Evolutionary conservation across 2,329 filamentous ascomycete species (phyloP).

Genomic region (Aschersonia sp.): DNA sequence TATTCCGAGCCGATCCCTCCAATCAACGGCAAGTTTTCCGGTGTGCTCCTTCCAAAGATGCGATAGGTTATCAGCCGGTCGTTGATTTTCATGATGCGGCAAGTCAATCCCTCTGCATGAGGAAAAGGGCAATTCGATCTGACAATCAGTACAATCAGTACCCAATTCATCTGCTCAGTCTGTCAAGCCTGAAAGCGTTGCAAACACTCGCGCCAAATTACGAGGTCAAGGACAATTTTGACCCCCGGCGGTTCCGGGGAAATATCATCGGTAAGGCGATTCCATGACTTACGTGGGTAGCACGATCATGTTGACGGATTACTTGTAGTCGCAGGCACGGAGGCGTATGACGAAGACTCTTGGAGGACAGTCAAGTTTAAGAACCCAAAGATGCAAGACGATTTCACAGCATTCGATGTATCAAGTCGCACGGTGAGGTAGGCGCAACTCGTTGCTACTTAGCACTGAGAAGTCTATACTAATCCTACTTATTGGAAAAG

Average conservation of each 20-base stretch:
- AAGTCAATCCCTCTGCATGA: constrained; percentile 15
- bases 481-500: constrained; percentile 12
- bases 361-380: constrained; percentile 50
- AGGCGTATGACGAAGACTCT: constrained; percentile 53
- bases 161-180: constrained; percentile 52
- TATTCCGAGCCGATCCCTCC: constrained; percentile 53
- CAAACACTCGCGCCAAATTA: constrained; percentile 39
- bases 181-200: constrained; percentile 48
- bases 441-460: constrained; percentile 6
- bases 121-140: background rate
- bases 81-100: constrained; percentile 59
- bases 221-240: constrained; percentile 33
- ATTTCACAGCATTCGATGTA: constrained; percentile 29
- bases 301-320: constrained; percentile 1
- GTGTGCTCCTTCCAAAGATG: constrained; percentile 42
- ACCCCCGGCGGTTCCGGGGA: constrained; percentile 51
- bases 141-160: constrained; percentile 29
- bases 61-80: constrained; percentile 48
- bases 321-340: constrained; percentile 41
- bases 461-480: background rate
- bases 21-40: constrained; percentile 43
- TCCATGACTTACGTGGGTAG: too few species aligned
- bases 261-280: constrained; percentile 48
- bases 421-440: constrained; percentile 51
- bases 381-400: constrained; percentile 14